Percentiles rank a stretch among this genome's conserved stretches.
Evolutionary conservation across 2,329 filamentous ascomycete species (phyloP).

Genomic region (Nannizziopsis barbatae): DNA sequence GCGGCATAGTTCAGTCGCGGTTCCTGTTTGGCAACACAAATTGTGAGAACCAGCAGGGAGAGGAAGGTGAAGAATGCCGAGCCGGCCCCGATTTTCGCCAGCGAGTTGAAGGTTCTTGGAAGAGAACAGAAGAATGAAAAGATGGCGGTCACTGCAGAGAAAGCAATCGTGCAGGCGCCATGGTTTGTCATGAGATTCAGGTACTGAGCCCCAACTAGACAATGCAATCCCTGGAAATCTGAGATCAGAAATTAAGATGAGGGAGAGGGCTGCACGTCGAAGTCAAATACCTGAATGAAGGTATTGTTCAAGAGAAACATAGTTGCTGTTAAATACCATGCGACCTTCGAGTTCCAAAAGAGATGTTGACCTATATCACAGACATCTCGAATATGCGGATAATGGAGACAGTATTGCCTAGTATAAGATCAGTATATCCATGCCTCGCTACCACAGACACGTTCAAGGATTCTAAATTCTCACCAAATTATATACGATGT

Average conservation of each 20-base stretch:
- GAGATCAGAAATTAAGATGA: neutral
- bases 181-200: constrained; percentile 75
- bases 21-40: constrained; percentile 66
- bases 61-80: constrained; percentile 85
- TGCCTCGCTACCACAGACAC: constrained; percentile 10
- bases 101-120: constrained; percentile 69
- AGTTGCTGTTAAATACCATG: constrained; percentile 56
- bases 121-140: constrained; percentile 70
- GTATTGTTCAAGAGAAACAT: constrained; percentile 95
- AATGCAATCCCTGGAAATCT: constrained; percentile 55
- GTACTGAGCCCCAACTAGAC: constrained; percentile 74
- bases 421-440: constrained; percentile 25
- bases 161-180: constrained; percentile 65
- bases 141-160: constrained; percentile 61
- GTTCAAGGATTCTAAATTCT: constrained; percentile 15
- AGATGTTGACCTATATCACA: constrained; percentile 94
- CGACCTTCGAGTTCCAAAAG: constrained; percentile 72
- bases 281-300: constrained; percentile 58
- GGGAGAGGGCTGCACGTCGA: neutral
- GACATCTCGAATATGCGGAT: constrained; percentile 83
- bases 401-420: constrained; percentile 82
- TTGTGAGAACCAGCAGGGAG: constrained; percentile 70
- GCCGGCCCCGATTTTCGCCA: constrained; percentile 65
- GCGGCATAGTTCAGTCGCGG: constrained; percentile 59
- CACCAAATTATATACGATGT: constrained; percentile 60